Conservation (phyloP, 2,329 filamentous ascomycete genomes). For the Epicoccum nigrum region DNA sequence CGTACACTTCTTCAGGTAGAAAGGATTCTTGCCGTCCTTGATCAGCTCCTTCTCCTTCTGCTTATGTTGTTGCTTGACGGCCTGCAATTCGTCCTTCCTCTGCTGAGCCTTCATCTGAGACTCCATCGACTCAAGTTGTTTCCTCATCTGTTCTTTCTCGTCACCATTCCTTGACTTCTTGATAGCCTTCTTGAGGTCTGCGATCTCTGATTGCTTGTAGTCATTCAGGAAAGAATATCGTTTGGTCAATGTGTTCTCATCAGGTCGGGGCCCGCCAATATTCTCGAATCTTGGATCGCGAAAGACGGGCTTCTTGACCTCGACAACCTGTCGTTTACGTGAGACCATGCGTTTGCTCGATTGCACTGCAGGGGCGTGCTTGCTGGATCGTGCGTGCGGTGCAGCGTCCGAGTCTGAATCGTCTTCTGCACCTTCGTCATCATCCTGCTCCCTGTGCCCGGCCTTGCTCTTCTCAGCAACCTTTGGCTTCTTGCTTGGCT, state of each 20-base stretch:
- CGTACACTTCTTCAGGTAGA: slow-evolving; percentile 81
- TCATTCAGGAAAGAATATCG: slow-evolving; percentile 89
- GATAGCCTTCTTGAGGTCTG: slow-evolving; percentile 71
- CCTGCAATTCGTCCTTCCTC: slow-evolving; percentile 71
- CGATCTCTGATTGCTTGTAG: slow-evolving; percentile 84
- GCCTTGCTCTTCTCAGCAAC: slow-evolving; percentile 12
- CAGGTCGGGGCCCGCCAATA: slow-evolving; percentile 57
- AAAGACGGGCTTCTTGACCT: slow-evolving; percentile 60
- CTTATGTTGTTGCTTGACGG: slow-evolving; percentile 76
- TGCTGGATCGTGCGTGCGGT: slow-evolving; percentile 65
- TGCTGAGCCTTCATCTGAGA: slow-evolving; percentile 74
- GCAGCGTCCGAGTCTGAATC: slow-evolving; percentile 42
- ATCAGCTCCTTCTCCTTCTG: slow-evolving; percentile 83
- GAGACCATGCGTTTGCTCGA: slow-evolving; percentile 84
- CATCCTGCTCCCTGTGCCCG: slow-evolving; percentile 29
- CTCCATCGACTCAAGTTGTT: slow-evolving; percentile 77
- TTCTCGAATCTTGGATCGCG: slow-evolving; percentile 92
- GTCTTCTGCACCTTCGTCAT: slow-evolving; percentile 41
- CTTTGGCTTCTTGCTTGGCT: slow-evolving; percentile 25
- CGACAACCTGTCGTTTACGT: slow-evolving; percentile 76
- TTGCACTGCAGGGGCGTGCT: slow-evolving; percentile 86
- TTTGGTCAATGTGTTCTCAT: slow-evolving; percentile 66
- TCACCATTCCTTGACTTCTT: slow-evolving; percentile 69
- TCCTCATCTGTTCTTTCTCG: slow-evolving; percentile 73
- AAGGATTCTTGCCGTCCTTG: slow-evolving; percentile 87